These are phyloP conservation scores for Umbelopsis isabellina DNA, from an alignment of 192 early-diverging fungal genomes.

Conservation along the genomic window DNA sequence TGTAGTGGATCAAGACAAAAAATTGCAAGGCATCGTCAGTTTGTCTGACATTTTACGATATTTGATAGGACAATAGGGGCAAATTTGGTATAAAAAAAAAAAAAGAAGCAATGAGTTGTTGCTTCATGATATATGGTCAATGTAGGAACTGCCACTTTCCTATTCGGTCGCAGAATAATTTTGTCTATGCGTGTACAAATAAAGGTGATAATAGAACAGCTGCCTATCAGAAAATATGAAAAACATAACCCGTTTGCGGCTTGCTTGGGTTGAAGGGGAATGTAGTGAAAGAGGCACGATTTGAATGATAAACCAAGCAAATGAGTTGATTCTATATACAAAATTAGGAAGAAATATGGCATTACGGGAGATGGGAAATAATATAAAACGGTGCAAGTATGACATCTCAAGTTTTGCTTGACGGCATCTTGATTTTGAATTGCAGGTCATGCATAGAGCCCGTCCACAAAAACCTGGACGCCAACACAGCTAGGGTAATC, in stretches of 20 bases:
- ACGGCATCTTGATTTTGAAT: slow-evolving; percentile 31
- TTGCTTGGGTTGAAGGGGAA: background rate
- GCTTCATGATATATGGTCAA: background rate
- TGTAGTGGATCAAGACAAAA: slow-evolving; percentile 83
- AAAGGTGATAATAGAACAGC: slow-evolving; percentile 17
- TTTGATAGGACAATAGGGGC: slow-evolving; percentile 44
- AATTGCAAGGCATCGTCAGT: slow-evolving; percentile 81
- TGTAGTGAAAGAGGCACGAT: background rate
- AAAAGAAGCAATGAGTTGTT: background rate
- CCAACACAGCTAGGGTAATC: slow-evolving; percentile 34
- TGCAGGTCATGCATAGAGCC: slow-evolving; percentile 32
- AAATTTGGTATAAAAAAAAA: background rate
- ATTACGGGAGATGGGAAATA: background rate
- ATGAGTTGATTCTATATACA: slow-evolving; percentile 16
- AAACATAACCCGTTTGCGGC: background rate
- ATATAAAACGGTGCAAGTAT: background rate
- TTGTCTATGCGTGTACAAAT: slow-evolving; percentile 20
- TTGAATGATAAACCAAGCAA: background rate
- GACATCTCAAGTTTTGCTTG: background rate
- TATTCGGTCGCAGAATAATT: background rate
- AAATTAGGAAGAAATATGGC: slow-evolving; percentile 11
- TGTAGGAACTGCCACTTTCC: slow-evolving; percentile 2
- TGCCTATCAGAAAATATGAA: background rate
- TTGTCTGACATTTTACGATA: slow-evolving; percentile 82
- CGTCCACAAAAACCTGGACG: slow-evolving; percentile 43